Percentiles rank a stretch among this genome's conserved stretches.
Evolutionary conservation across 768 basidiomycete species (phyloP).

Genomic region (Collybia nuda): DNA sequence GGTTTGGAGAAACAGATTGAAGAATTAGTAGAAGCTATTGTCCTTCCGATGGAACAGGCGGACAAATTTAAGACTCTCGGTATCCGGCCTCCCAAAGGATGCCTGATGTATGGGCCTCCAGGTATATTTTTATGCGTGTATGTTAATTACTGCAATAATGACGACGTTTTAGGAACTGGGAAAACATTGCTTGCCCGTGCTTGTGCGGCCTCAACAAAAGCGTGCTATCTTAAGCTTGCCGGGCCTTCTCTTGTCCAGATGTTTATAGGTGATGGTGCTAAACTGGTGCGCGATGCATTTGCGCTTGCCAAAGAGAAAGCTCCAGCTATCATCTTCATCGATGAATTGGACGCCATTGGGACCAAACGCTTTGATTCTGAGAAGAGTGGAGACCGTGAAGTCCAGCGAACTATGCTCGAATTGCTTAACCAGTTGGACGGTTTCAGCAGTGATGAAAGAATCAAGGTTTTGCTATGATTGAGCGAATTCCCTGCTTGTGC

Average conservation of each 20-base stretch:
- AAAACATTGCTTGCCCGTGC: slow-evolving; percentile 98
- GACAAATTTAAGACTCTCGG: slow-evolving; percentile 99
- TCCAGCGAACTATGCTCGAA: slow-evolving; percentile 99
- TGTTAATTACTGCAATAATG: slow-evolving; percentile 4
- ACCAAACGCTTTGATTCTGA: slow-evolving; percentile 99
- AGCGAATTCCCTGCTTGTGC: slow-evolving; percentile 7
- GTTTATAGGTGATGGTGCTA: slow-evolving; percentile 99
- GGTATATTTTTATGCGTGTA: slow-evolving; percentile 44
- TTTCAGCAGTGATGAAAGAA: slow-evolving; percentile 94
- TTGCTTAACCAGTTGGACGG: slow-evolving; percentile 97
- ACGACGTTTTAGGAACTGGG: slow-evolving; percentile 64
- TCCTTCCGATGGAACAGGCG: slow-evolving; percentile 97
- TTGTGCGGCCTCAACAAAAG: slow-evolving; percentile 96
- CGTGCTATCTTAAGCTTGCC: slow-evolving; percentile 97
- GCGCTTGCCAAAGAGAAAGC: slow-evolving; percentile 98
- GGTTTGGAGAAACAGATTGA: slow-evolving; percentile 99
- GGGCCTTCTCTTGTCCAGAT: slow-evolving; percentile 98
- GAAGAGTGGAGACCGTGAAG: slow-evolving; percentile 98
- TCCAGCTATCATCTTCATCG: slow-evolving; percentile 98
- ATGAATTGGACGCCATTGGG: slow-evolving; percentile 97
- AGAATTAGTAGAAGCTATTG: slow-evolving; percentile 96
- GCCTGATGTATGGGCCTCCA: slow-evolving; percentile 98
- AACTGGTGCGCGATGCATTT: slow-evolving; percentile 97
- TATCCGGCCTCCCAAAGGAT: slow-evolving; percentile 96
- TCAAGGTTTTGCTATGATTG: slow-evolving; percentile 65